Base-by-base conservation (phyloP, 208 protist species). In the Spongospora subterranea region DNA sequence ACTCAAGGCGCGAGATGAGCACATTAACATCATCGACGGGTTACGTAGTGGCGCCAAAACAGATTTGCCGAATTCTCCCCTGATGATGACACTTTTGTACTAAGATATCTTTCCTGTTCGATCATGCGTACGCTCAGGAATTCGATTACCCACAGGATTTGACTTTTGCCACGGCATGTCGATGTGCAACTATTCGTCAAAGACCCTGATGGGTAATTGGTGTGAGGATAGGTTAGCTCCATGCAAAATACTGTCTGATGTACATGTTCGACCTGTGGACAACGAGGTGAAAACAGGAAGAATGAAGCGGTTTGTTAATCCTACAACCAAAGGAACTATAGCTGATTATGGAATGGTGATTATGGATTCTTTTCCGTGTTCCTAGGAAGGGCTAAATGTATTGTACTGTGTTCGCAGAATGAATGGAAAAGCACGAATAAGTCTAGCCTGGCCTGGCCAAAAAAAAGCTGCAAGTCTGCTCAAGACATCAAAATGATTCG, bases 131-230 rank as follows among this genome's bases (percentile, higher is more conserved):
- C 6, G 6, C 50, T 6, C 50, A 60, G 24, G 50, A 29, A 60
- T 24, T 60, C 24, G 24, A n/a, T n/a, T n/a, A n/a, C n/a, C n/a
- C n/a, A n/a, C n/a, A n/a, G n/a, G n/a, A n/a, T n/a, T n/a, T 60
- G 24, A 60, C 6, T 29, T 6, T 60, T 60, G 13, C 50, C 13
- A 60, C 50, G 50, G 24, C 71, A 82, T 82, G 71, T 20, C 71
- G 71, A 35, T 35, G 71, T 82, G 40, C 35, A 82, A 82, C n/a
- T 82, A 82, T 43, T 82, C 17, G 17, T 82, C 71, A 20, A 82
- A 82, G 71, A 82, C 71, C 17, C n/a, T 82, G 71, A 82, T 82
- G 71, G 71, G 71, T n/a, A 82, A 82, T 43, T 82, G 71, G 71
- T 43, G 6, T 6, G 71, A 82, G n/a, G 71, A 82, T 35, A 6